These are phyloP conservation scores for Lineolata rhizophorae DNA, from an alignment of 495 filamentous ascomycete species.

Conservation along the genomic window DNA sequence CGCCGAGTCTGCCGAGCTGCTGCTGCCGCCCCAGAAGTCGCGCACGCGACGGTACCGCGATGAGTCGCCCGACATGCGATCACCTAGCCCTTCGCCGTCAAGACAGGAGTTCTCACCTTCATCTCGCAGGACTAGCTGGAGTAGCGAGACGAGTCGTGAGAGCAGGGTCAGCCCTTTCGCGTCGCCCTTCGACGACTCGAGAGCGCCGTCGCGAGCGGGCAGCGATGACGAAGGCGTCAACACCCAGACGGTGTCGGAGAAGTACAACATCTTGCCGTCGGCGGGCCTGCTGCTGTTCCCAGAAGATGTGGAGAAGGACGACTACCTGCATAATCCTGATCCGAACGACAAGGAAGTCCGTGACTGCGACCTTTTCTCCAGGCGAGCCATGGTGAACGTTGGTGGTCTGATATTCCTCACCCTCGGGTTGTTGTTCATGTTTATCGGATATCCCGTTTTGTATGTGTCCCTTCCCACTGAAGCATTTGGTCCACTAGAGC, in stretches of 20 bases:
- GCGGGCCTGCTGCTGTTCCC: slow-evolving; percentile 49
- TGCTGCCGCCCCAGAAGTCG: slow-evolving; percentile 29
- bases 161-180: slow-evolving; percentile 26
- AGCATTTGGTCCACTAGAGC: too few relatives aligned
- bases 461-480: slow-evolving; percentile 21
- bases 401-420: slow-evolving; percentile 41
- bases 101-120: slow-evolving; percentile 22
- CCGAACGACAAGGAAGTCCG: slow-evolving; percentile 36
- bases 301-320: slow-evolving; percentile 60
- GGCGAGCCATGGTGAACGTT: slow-evolving; percentile 42
- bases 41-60: slow-evolving; percentile 23
- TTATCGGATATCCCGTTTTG: slow-evolving; percentile 56
- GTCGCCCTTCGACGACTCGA: slow-evolving; percentile 35
- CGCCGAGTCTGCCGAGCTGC: slow-evolving; percentile 33
- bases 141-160: slow-evolving; percentile 33
- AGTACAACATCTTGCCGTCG: slow-evolving; percentile 56
- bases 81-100: slow-evolving; percentile 22
- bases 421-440: slow-evolving; percentile 40
- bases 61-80: slow-evolving; percentile 21
- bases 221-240: slow-evolving; percentile 48
- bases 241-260: slow-evolving; percentile 58
- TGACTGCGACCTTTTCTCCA: slow-evolving; percentile 46
- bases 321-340: slow-evolving; percentile 54
- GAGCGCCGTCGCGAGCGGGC: slow-evolving; percentile 34
- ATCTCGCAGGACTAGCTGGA: slow-evolving; percentile 41